Conservation (phyloP, 2,329 filamentous ascomycete genomes). For the Bimuria novae-zelandiae region DNA sequence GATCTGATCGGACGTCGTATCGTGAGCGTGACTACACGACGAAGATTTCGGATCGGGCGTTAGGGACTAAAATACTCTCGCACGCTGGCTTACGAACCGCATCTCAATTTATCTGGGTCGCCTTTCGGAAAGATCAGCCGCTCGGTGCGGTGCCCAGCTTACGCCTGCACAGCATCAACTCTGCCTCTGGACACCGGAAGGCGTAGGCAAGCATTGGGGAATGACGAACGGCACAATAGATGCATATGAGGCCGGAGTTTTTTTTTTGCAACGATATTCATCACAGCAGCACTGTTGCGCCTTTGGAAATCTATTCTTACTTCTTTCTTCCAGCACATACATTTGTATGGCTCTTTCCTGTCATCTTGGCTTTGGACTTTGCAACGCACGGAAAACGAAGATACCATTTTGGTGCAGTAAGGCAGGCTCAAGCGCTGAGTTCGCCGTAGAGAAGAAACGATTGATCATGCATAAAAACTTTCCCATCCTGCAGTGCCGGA, state of each 20-base stretch:
- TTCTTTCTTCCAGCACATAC: background rate
- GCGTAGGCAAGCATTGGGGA: background rate
- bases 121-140: background rate
- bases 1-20: slow-evolving; percentile 15
- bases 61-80: slow-evolving; percentile 5
- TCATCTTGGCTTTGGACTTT: background rate
- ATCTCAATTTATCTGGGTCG: background rate
- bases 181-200: background rate
- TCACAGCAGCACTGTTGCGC: slow-evolving; percentile 5
- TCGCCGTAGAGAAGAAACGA: background rate
- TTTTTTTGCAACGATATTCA: slow-evolving; percentile 12
- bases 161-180: background rate
- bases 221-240: slow-evolving; percentile 2
- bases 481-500: background rate
- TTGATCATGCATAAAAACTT: background rate
- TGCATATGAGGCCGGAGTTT: slow-evolving; percentile 14
- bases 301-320: slow-evolving; percentile 8
- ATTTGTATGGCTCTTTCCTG: background rate
- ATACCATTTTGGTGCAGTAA: slow-evolving; percentile 3
- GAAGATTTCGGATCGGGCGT: slow-evolving; percentile 10
- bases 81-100: background rate
- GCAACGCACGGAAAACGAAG: slow-evolving; percentile 1
- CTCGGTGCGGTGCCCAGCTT: background rate
- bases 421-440: slow-evolving; percentile 23
- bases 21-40: slow-evolving; percentile 11